Evolutionary conservation across 805 yeast genomes (phyloP).

Genomic region (Pichia occidentalis): DNA sequence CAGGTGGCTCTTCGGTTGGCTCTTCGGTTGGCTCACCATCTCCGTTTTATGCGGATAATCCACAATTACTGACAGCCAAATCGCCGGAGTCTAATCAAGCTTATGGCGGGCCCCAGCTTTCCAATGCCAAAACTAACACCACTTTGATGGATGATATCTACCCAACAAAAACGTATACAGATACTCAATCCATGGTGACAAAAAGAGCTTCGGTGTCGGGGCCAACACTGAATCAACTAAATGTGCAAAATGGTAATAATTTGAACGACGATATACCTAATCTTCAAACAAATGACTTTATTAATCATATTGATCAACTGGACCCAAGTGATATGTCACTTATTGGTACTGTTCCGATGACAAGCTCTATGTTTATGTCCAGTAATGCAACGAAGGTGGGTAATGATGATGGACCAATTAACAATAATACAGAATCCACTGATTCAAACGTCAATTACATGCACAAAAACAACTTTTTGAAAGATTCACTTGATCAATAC

Average conservation of each 20-base stretch:
- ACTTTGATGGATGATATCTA: constrained; percentile 31
- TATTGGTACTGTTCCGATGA: constrained; percentile 9
- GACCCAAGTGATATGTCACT: constrained; percentile 5
- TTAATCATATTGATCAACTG: constrained; percentile 1
- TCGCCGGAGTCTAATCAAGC: constrained; percentile 19
- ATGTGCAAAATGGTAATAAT: not conserved
- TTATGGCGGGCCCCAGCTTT: constrained; percentile 18
- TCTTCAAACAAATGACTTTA: constrained; percentile 8
- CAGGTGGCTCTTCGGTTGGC: constrained; percentile 23
- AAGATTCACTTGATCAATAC: constrained; percentile 8
- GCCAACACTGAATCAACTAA: not conserved
- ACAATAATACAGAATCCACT: not conserved
- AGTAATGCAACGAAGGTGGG: not conserved
- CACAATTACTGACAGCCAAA: constrained; percentile 22
- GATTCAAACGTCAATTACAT: not conserved
- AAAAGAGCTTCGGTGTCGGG: constrained; percentile 2
- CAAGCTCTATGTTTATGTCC: constrained; percentile 6
- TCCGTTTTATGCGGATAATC: constrained; percentile 23
- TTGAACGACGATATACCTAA: too few relatives aligned
- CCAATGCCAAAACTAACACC: constrained; percentile 29
- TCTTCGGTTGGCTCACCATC: constrained; percentile 20
- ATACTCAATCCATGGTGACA: constrained; percentile 10
- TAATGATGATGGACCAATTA: not conserved
- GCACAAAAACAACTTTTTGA: not conserved
- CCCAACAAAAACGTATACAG: constrained; percentile 29